Evolutionary conservation across 495 filamentous ascomycete genomes (phyloP), one percentile per base, ranked within the genome.

Genomic region (Podospora anserina): DNA sequence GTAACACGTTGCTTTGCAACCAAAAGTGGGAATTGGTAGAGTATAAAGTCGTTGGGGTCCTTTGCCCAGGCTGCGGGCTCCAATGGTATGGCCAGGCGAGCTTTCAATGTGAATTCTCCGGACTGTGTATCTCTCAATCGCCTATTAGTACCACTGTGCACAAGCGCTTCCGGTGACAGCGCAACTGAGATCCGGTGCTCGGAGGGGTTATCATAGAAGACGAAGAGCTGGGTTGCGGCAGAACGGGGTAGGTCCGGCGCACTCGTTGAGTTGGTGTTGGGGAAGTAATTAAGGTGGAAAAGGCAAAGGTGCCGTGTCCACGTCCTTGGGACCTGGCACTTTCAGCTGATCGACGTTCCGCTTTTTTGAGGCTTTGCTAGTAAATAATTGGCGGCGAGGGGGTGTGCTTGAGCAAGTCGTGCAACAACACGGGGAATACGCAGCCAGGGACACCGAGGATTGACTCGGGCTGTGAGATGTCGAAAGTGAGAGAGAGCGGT

Each of bases 261-360:
- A 49, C 39, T 49, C 39, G 39, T 18, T 32, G 30, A 32, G 23
- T 23, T 49, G 39, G 39, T 49, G 39, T 49, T 49, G 66, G 4
- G 73, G 69, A 49, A 74, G 82, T 62, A 76, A 76, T 13, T 80
- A 79, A 30, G 77, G 13, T 13, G 39, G 39, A 1, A 78, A 76
- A 19, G 81, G 80, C 82, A 84, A 84, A 28, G 56, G 72, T 19
- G n/a, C n/a, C 55, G 55, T 26, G 23, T 58, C 55, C 55, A 26
- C 55, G 23, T 58, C 55, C 55, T 58, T 26, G 55, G 55, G 23
- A 58, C 23, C 55, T 19, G n/a, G 55, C 18, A 19, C 23, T 58
- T 58, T 58, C 55, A 58, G 55, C 55, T 58, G 55, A 58, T 58
- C 55, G 55, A 58, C 55, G 55, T 58, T 26, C 55, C 55, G 55